A percentile compares a stretch with the other conserved stretches of the same genome.
Conservation (phyloP, 306 rosid species). For the Gastrolobium bilobum region DNA sequence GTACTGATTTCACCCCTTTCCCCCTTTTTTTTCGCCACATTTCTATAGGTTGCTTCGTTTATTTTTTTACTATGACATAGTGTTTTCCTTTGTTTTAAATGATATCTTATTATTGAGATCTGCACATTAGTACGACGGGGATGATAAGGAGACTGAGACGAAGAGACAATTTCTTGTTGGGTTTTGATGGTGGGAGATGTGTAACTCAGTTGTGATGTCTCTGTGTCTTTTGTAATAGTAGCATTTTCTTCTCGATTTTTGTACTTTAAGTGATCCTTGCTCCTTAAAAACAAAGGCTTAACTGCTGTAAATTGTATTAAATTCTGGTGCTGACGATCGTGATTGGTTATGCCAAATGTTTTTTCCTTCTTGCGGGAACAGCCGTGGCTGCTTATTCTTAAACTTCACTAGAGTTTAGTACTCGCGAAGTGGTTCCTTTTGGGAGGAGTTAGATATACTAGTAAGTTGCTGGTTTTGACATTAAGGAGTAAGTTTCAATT, state of each 20-base stretch:
- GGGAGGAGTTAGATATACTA: neutral
- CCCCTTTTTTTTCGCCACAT: conserved; percentile 45
- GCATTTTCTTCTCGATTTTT: conserved; percentile 53
- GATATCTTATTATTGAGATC: conserved; percentile 65
- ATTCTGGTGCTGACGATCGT: conserved; percentile 41
- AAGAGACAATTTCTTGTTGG: conserved; percentile 54
- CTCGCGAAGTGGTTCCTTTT: neutral
- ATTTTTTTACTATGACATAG: conserved; percentile 60
- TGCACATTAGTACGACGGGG: conserved; percentile 61
- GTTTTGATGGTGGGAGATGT: conserved; percentile 67
- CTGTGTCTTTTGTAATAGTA: conserved; percentile 63
- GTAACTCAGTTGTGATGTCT: conserved; percentile 63
- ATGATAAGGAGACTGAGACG: conserved; percentile 56
- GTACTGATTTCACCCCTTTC: conserved; percentile 56
- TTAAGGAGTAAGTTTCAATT: conserved; percentile 2
- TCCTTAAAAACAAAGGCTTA: conserved; percentile 52
- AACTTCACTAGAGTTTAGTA: neutral
- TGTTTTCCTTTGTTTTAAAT: conserved; percentile 53
- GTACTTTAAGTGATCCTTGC: conserved; percentile 52
- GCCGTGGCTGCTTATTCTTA: conserved; percentile 13
- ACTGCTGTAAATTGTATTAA: conserved; percentile 50
- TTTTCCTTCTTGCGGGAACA: conserved; percentile 38
- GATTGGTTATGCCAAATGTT: conserved; percentile 47
- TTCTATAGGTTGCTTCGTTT: conserved; percentile 57
- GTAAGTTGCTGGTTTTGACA: neutral